Percentiles rank a stretch among this genome's conserved stretches.
phyloP scores from a whole-genome alignment of 805 yeast species.

The Isabelozyma pseudorhagii region DNA sequence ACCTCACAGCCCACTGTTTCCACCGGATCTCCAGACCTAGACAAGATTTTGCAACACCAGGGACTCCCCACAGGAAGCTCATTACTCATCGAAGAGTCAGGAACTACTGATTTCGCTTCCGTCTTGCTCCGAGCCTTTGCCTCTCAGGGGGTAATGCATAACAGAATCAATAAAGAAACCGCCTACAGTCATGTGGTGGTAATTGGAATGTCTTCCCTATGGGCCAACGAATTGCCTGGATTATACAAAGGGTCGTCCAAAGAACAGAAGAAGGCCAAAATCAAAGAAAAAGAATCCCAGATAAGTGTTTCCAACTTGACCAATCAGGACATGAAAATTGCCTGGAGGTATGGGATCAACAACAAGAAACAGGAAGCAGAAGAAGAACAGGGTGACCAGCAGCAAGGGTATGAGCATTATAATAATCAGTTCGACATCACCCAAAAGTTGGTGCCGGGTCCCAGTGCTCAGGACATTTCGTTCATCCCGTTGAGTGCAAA shows the following conservation, averaged over 20 bases:
- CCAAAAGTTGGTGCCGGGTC: slow-evolving; percentile 62
- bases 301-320: slow-evolving; percentile 64
- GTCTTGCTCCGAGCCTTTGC: slow-evolving; percentile 67
- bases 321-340: slow-evolving; percentile 67
- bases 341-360: slow-evolving; percentile 82
- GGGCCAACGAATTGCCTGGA: slow-evolving; percentile 77
- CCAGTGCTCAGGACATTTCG: slow-evolving; percentile 58
- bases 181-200: slow-evolving; percentile 60
- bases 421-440: slow-evolving; percentile 75
- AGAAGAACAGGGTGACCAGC: slow-evolving; percentile 7
- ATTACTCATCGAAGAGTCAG: slow-evolving; percentile 73
- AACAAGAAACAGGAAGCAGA: slow-evolving; percentile 23
- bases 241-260: slow-evolving; percentile 64
- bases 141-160: slow-evolving; percentile 73
- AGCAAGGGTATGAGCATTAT: slow-evolving; percentile 47
- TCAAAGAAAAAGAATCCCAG: slow-evolving; percentile 56
- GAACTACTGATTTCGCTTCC: slow-evolving; percentile 83
- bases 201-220: slow-evolving; percentile 52
- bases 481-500: slow-evolving; percentile 41
- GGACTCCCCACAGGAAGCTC: slow-evolving; percentile 82
- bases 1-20: slow-evolving; percentile 77
- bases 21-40: slow-evolving; percentile 77
- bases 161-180: slow-evolving; percentile 38
- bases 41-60: slow-evolving; percentile 69
- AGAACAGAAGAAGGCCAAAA: slow-evolving; percentile 60